Conservation (phyloP, 2,329 filamentous ascomycete species). For the Onygenales sp. region DNA sequence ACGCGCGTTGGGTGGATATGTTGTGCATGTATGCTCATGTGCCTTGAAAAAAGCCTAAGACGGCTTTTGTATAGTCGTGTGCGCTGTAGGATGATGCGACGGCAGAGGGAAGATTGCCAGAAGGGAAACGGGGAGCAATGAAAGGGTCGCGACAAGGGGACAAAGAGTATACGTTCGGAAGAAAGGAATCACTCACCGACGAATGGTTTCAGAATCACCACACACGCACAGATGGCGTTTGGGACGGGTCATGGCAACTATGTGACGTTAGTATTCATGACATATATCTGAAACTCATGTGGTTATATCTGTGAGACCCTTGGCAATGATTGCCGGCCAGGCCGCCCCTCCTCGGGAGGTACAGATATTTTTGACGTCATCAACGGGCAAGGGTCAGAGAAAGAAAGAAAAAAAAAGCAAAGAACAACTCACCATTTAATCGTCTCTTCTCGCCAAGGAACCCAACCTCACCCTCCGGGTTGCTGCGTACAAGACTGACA, state of each 20-base stretch:
- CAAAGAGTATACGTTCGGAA: no score
- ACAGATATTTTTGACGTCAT: background rate
- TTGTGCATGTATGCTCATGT: background rate
- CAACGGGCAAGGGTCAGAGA: constrained; percentile 4
- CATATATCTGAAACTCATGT: background rate
- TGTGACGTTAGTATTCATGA: background rate
- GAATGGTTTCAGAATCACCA: constrained; percentile 88
- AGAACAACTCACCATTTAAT: constrained; percentile 65
- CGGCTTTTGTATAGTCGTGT: background rate
- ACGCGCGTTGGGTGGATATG: background rate
- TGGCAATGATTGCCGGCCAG: background rate
- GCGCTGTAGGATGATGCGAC: no score
- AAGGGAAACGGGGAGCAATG: background rate
- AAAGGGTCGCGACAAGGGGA: background rate
- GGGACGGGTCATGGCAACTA: constrained; percentile 93
- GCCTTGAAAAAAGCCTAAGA: background rate
- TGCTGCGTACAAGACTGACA: constrained; percentile 89
- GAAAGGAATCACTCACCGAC: constrained; percentile 53
- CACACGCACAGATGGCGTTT: constrained; percentile 83
- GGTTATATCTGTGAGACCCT: background rate
- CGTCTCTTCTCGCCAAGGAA: constrained; percentile 87
- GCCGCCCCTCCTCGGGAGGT: background rate
- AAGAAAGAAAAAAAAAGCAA: background rate
- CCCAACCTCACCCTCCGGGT: constrained; percentile 75
- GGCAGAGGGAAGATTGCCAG: background rate